These are phyloP conservation scores for Cercospora zeae-maydis DNA, from an alignment of 2,329 filamentous ascomycete genomes.

Conservation along the genomic window DNA sequence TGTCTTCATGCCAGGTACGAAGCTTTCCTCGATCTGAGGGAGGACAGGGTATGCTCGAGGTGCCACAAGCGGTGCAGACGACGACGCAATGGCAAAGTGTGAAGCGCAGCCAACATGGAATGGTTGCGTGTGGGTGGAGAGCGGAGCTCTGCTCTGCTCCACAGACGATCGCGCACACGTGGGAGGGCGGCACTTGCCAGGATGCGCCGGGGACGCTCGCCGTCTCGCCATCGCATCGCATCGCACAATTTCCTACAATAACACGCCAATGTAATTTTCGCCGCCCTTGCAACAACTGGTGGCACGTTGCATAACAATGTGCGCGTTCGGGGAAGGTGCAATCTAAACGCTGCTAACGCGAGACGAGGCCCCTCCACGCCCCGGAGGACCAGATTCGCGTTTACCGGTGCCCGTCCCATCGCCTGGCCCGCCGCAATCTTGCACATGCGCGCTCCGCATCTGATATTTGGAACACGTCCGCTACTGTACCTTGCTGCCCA, in stretches of 20 bases:
- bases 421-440: background rate
- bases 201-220: background rate
- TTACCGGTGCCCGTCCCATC: background rate
- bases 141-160: background rate
- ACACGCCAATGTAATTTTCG: too few species aligned
- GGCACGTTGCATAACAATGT: background rate
- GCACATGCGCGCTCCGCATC: background rate
- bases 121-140: too few species aligned
- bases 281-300: background rate
- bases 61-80: background rate
- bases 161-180: slow-evolving; percentile 5
- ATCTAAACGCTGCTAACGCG: background rate
- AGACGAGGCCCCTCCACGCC: too few species aligned
- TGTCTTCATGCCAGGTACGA: slow-evolving; percentile 12
- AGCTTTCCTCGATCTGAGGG: slow-evolving; percentile 4
- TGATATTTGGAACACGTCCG: background rate
- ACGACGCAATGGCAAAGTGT: background rate
- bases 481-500: slow-evolving; percentile 4
- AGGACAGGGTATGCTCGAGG: slow-evolving; percentile 4
- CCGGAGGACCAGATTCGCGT: too few species aligned
- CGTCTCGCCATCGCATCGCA: background rate
- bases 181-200: background rate
- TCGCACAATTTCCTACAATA: background rate
- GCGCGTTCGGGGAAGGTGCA: background rate
- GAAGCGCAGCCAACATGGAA: too few species aligned